Evolutionary conservation across 441 rosid species (phyloP), one percentile per base, ranked within the genome.

Genomic region (Manihot esculenta): DNA sequence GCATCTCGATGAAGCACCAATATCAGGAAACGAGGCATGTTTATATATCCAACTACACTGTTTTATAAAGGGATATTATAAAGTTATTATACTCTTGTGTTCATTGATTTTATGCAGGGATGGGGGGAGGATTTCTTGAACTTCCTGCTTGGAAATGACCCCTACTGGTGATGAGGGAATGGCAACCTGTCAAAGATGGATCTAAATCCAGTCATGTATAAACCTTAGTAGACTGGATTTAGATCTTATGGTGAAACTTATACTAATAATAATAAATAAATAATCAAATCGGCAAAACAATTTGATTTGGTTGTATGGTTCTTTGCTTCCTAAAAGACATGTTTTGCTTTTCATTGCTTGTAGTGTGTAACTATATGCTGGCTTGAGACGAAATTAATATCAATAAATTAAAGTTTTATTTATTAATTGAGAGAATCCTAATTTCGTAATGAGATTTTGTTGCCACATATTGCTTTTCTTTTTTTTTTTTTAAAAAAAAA

Each of bases 121-220:
- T 82, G 74, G 79, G 79, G 38, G 14, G 87, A 80, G 8, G 90
- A 79, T 14, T 82, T 87, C 78, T 0, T 80, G 64, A 69, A 83
- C 48, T 76, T 87, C 71, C 30, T 83, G 54, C 66, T 86, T 55
- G 68, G 38, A 49, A 70, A 53, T 62, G 75, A 27, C 13, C 53
- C 74, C 0, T 67, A 2, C 47, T n/a, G 4, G 2, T 58, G 57
- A 66, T 38, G 17, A 3, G 66, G 33, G 38, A 55, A 38, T 58
- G 45, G 6, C 63, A 26, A 9, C 54, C 3, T 23, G 9, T 7
- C 23, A 15, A 59, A 15, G 1, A 54, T 65, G 10, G 24, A 60
- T 3, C 27, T 21, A 54, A 54, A 21, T 54, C 58, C 58, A 54
- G 58, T 54, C 27, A 4, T n/a, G 5, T 7, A 18, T 12, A 56